These are phyloP conservation scores for Corynascus novoguineensis DNA, from an alignment of 495 filamentous ascomycete genomes.

Conservation along the genomic window DNA sequence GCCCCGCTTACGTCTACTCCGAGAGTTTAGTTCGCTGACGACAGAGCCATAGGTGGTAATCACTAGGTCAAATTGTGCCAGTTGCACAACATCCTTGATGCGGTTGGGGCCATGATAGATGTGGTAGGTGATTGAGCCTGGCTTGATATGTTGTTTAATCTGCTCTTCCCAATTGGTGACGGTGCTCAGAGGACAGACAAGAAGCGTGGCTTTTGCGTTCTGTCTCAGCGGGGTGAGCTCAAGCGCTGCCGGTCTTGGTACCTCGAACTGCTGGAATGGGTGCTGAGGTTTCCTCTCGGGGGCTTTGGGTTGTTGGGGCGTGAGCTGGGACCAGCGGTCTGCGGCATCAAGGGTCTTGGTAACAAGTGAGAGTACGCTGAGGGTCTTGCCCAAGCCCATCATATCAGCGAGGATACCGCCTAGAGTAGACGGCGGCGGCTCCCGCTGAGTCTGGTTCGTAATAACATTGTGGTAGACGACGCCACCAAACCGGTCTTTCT, in stretches of 20 bases:
- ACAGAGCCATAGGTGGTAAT: constrained; percentile 89
- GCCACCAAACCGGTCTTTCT: constrained; percentile 45
- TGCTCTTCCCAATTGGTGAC: constrained; percentile 91
- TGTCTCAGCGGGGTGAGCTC: constrained; percentile 47
- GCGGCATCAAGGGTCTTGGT: constrained; percentile 57
- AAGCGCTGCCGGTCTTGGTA: constrained; percentile 31
- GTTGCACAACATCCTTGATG: constrained; percentile 56
- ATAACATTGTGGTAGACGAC: constrained; percentile 73
- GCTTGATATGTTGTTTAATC: constrained; percentile 70
- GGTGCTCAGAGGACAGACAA: constrained; percentile 84
- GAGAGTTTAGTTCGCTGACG: constrained; percentile 65
- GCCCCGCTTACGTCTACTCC: constrained; percentile 53
- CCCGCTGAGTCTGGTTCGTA: constrained; percentile 57
- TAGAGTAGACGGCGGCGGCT: constrained; percentile 62
- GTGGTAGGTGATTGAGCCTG: constrained; percentile 56
- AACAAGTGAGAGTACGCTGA: constrained; percentile 78
- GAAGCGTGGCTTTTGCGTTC: constrained; percentile 74
- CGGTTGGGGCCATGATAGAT: constrained; percentile 80
- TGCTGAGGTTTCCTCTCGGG: constrained; percentile 35
- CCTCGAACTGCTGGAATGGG: constrained; percentile 31
- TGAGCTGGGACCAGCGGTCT: constrained; percentile 47
- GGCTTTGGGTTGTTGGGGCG: constrained; percentile 36
- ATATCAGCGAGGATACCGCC: constrained; percentile 95
- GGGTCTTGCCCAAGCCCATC: constrained; percentile 96
- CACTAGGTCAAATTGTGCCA: constrained; percentile 73